Conservation (phyloP, 164 flowering plant genomes). For the Liquidambar formosana region DNA sequence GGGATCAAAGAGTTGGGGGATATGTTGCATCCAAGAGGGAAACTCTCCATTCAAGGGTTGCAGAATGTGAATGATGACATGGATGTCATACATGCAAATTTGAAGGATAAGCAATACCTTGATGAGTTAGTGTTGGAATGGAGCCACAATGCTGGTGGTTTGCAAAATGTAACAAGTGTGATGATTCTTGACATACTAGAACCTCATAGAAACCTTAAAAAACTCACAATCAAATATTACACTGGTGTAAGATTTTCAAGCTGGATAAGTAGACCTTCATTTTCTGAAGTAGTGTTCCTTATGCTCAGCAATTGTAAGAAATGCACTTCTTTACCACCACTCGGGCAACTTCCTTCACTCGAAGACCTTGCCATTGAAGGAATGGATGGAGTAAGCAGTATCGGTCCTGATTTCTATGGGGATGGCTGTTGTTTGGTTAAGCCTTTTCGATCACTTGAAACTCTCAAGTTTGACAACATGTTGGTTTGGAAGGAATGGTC, state of each 20-base stretch:
- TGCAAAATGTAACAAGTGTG: background rate
- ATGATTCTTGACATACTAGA: conserved; percentile 9
- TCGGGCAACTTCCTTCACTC: conserved; percentile 22
- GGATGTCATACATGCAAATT: conserved; percentile 15
- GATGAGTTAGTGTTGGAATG: no score
- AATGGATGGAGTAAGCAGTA: conserved; percentile 13
- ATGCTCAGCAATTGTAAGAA: background rate
- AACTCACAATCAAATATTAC: conserved; percentile 3
- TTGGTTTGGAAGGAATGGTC: conserved; percentile 28
- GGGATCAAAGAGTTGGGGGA: conserved; percentile 9
- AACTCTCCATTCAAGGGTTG: conserved; percentile 5
- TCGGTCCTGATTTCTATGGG: conserved; percentile 29
- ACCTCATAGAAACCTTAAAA: conserved; percentile 13
- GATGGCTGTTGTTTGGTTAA: no score
- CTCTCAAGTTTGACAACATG: conserved; percentile 26
- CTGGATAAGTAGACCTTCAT: conserved; percentile 14
- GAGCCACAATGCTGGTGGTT: background rate
- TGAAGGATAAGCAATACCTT: conserved; percentile 16
- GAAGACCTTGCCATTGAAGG: conserved; percentile 9
- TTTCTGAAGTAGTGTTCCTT: background rate
- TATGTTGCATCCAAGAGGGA: background rate
- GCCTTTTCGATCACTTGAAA: conserved; percentile 28
- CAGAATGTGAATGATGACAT: conserved; percentile 10
- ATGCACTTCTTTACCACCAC: conserved; percentile 13
- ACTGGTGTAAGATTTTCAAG: conserved; percentile 16